Evolutionary conservation across 768 basidiomycete genomes (phyloP), one percentile per base, ranked within the genome.

Genomic region (Tricholoma flavovirens): DNA sequence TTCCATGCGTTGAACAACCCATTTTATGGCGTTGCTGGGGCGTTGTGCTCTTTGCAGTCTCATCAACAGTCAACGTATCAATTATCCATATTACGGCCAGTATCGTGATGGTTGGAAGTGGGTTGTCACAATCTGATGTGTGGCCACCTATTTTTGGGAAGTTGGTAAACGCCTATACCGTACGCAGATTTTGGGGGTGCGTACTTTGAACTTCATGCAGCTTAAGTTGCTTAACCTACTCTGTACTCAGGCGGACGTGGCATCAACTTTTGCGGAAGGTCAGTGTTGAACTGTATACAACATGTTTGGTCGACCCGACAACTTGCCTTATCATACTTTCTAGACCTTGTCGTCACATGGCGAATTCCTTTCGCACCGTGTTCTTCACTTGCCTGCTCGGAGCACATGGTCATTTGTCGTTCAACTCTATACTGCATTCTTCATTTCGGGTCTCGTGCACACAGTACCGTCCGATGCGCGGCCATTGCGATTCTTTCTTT

Each of bases 261-360:
- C 75, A 77, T 56, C 75, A 77, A 53, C 55, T 65, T 32, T 42
- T 74, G 30, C 68, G 69, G 46, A 64, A 66, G 49, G 75, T 76
- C 55, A 55, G 72, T 53, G 12, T 26, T 38, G 22, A n/a, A 15
- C 29, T 24, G n/a, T 15, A 38, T n/a, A 11, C 10, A 12, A 36
- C 12, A 38, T 5, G 14, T 38, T 38, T 15, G 5, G n/a, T n/a
- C n/a, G n/a, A n/a, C 35, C 15, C 4, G 8, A n/a, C 35, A 58
- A 59, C 8, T 21, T 42, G 19, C 21, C 17, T 19, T 21, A 10
- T 8, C 40, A 21, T 8, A n/a, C 1, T 11, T 14, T 54, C 35
- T 51, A 73, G 72, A 58, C 64, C 49, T 50, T 70, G 14, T 60
- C 65, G 9, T 60, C 57, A 26, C 68, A 71, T 56, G 67, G 67